phyloP scores from a whole-genome alignment of 768 basidiomycete species.

The Calocybe indica region DNA sequence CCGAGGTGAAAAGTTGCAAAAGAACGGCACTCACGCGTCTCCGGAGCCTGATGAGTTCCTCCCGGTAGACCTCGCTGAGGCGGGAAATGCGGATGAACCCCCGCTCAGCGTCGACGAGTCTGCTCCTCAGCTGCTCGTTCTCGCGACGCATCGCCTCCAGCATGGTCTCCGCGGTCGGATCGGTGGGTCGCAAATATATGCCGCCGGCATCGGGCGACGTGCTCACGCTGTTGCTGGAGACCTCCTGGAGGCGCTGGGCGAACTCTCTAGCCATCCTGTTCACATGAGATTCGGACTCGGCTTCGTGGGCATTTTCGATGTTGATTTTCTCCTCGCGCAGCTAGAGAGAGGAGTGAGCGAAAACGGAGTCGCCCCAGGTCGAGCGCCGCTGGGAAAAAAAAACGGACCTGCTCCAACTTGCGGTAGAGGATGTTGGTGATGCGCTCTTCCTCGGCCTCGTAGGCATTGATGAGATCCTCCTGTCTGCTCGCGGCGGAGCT shows the following conservation, averaged over 20 bases:
- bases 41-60: slow-evolving; percentile 76
- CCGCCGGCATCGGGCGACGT: slow-evolving; percentile 18
- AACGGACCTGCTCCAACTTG: slow-evolving; percentile 71
- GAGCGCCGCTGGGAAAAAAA: slow-evolving; percentile 9
- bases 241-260: slow-evolving; percentile 49
- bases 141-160: slow-evolving; percentile 72
- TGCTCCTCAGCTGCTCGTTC: slow-evolving; percentile 66
- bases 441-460: slow-evolving; percentile 87
- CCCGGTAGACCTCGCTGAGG: slow-evolving; percentile 79
- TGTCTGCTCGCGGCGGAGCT: slow-evolving; percentile 47
- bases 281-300: slow-evolving; percentile 82
- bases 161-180: slow-evolving; percentile 51
- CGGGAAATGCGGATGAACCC: slow-evolving; percentile 70
- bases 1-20: slow-evolving; percentile 4
- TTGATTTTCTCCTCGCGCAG: slow-evolving; percentile 81
- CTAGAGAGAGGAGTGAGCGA: slow-evolving; percentile 26
- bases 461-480: slow-evolving; percentile 81
- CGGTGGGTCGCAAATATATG: slow-evolving; percentile 22
- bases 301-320: slow-evolving; percentile 76
- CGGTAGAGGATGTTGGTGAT: slow-evolving; percentile 79
- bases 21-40: slow-evolving; percentile 50
- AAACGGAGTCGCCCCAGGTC: not conserved
- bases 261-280: slow-evolving; percentile 71
- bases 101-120: slow-evolving; percentile 68
- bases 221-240: slow-evolving; percentile 42